Conservation (phyloP, 2,329 filamentous ascomycete genomes). For the Cryphonectria carpinicola region DNA sequence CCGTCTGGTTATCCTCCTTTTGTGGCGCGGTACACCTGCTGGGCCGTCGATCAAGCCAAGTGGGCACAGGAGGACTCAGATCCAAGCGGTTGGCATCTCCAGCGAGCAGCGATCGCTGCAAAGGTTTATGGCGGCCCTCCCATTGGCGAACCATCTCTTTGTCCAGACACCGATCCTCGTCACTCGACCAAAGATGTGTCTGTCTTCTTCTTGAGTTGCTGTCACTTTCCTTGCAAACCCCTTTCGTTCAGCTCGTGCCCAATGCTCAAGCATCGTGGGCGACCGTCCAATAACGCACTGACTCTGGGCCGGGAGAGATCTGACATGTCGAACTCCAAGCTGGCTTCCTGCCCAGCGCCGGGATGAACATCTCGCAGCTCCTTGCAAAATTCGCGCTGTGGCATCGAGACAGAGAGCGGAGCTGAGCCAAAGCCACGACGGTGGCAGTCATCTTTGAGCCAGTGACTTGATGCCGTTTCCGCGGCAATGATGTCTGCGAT, state of each 20-base stretch:
- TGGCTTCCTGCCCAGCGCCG: not conserved
- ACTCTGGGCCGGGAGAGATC: not conserved
- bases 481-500: not conserved
- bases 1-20: not conserved
- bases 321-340: not conserved
- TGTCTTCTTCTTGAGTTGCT: no score
- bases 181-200: not conserved
- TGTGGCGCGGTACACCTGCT: not conserved
- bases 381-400: slow-evolving; percentile 3
- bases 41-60: not conserved
- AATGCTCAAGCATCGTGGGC: not conserved
- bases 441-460: not conserved
- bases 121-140: not conserved
- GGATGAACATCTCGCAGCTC: not conserved
- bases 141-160: not conserved
- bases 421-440: not conserved
- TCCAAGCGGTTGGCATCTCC: not conserved
- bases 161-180: not conserved
- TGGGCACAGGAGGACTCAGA: not conserved
- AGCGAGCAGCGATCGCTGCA: not conserved
- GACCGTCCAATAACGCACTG: not conserved
- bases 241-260: not conserved
- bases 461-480: not conserved
- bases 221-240: not conserved
- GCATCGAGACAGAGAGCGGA: slow-evolving; percentile 16